These are phyloP conservation scores for Fusarium heterosporum DNA, from an alignment of 2,329 filamentous ascomycete species.

Conservation along the genomic window DNA sequence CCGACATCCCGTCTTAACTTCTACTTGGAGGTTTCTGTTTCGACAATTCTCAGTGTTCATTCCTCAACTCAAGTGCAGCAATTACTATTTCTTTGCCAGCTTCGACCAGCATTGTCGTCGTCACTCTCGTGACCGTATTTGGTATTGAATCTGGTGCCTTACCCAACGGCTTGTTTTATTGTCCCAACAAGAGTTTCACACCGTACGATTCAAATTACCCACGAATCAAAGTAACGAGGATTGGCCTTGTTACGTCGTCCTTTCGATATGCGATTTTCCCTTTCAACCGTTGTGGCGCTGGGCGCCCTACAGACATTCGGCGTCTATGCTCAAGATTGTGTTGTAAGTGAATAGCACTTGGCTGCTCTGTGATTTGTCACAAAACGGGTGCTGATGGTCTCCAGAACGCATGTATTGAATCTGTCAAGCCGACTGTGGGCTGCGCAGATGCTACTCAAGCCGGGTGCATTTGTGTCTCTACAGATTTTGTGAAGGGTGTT, in stretches of 20 bases:
- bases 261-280: slow-evolving; percentile 46
- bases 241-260: slow-evolving; percentile 2
- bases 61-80: slow-evolving; percentile 15
- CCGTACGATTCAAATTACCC: neutral
- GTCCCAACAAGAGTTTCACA: neutral
- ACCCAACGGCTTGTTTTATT: neutral
- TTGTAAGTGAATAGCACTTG: slow-evolving; percentile 47
- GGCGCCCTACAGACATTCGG: slow-evolving; percentile 44
- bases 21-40: slow-evolving; percentile 28
- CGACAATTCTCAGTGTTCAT: slow-evolving; percentile 4
- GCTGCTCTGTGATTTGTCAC: neutral
- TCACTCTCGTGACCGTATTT: slow-evolving; percentile 1
- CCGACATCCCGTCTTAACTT: slow-evolving; percentile 24
- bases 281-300: slow-evolving; percentile 48
- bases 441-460: slow-evolving; percentile 49
- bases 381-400: slow-evolving; percentile 21
- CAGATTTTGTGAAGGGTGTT: slow-evolving; percentile 53
- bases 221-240: slow-evolving; percentile 13
- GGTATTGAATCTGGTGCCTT: neutral
- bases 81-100: slow-evolving; percentile 14
- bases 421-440: slow-evolving; percentile 21
- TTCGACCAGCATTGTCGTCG: slow-evolving; percentile 2
- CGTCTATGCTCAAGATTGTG: slow-evolving; percentile 47
- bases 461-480: slow-evolving; percentile 56
- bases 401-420: slow-evolving; percentile 32